Evolutionary conservation across 176 grass and related monocot species (phyloP), one percentile per base, ranked within the genome.

Genomic region (Avena insularis): DNA sequence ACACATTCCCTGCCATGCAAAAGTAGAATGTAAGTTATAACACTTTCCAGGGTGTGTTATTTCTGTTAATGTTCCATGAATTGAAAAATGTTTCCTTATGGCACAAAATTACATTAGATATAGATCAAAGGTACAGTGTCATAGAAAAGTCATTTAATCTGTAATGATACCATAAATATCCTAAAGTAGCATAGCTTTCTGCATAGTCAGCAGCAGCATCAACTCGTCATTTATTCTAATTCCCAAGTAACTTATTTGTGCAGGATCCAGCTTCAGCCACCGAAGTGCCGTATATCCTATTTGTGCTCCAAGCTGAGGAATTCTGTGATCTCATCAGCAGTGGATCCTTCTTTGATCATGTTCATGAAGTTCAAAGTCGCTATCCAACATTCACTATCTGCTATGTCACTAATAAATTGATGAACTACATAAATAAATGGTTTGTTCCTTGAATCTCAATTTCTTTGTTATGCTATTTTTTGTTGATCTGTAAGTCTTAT

Each of bases 251-350:
- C 3, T 77, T 46, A 27, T 66, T 86, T 82, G 4, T 92, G 70
- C 92, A 98, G 93, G 29, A 86, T 45, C 88, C 66, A 89, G 82
- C 77, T 60, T 66, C 79, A 57, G 71, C 64, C 2, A 38, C 53
- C 35, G 71, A 91, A 88, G 87, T 98, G 17, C 89, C 72, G 10
- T 98, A 98, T 66, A 73, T 98, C 69, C 50, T 93, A 19, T 25
- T 98, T 80, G 87, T 98, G 40, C 61, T 90, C 85, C 85, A 94
- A 91, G 96, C 96, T 27, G 90, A 98, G 87, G 96, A 98, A 57
- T 96, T 98, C 82, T 96, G 93, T 64, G 77, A 91, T 88, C 92
- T 94, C 62, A 69, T 96, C 55, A 83, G 8, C 74, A 79, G 68
- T 8, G 84, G 83, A 46, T 83, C 11, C 3, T 71, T 98, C 29